Percentiles rank a stretch among this genome's conserved stretches.
phyloP scores from a whole-genome alignment of 306 rosid species.

The Ormosia semicastrata region DNA sequence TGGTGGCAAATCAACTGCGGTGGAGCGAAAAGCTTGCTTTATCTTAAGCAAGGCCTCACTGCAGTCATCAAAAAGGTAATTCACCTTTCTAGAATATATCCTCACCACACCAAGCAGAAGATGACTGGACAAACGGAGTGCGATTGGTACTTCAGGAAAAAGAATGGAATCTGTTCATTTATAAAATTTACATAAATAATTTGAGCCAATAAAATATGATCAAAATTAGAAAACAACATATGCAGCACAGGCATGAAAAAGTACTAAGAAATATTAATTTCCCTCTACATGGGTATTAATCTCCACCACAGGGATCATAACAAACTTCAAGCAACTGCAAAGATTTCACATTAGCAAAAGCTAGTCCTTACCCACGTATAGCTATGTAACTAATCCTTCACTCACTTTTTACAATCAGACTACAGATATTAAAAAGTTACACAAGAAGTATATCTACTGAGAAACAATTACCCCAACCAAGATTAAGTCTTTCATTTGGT shows the following conservation, averaged over 20 bases:
- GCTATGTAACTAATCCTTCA: neutral
- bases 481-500: conserved; percentile 10
- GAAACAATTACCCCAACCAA: conserved; percentile 16
- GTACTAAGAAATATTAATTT: conserved; percentile 1
- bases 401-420: neutral
- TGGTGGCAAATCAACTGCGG: conserved; percentile 98
- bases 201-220: conserved; percentile 12
- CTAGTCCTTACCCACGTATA: neutral
- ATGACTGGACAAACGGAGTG: conserved; percentile 98
- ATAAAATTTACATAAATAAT: conserved; percentile 30
- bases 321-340: neutral
- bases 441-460: neutral
- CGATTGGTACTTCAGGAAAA: conserved; percentile 95
- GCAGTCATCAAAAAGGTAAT: conserved; percentile 98
- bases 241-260: conserved; percentile 3
- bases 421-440: neutral
- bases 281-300: neutral
- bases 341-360: neutral
- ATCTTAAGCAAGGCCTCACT: conserved; percentile 99
- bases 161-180: conserved; percentile 89
- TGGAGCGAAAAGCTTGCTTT: conserved; percentile 98
- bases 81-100: conserved; percentile 98
- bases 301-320: neutral
- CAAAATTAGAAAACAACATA: conserved; percentile 4
- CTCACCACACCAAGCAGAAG: conserved; percentile 99